Evolutionary conservation across 257 asterid species (phyloP).

Genomic region (Nicotiana attenuata): DNA sequence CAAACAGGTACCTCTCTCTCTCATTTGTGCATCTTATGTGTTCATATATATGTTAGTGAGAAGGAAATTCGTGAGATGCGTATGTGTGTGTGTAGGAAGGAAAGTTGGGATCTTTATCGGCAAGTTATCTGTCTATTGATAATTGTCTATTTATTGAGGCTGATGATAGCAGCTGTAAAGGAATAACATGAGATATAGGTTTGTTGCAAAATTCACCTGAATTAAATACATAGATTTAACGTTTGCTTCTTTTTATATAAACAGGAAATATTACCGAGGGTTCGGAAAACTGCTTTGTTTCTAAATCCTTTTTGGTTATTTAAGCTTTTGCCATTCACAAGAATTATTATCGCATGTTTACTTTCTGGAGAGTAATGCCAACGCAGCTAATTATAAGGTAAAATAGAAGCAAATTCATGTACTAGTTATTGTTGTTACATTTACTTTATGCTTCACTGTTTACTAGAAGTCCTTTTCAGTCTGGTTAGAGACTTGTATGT

Average conservation of each 20-base stretch:
- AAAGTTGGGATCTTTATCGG: background rate
- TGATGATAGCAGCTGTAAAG: background rate
- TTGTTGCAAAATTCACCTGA: background rate
- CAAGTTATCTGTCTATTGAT: background rate
- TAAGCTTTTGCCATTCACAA: background rate
- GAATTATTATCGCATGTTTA: background rate
- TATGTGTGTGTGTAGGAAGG: background rate
- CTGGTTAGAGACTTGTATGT: too few relatives aligned
- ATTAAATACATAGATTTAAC: background rate
- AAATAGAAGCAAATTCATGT: too few relatives aligned
- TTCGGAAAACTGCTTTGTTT: background rate
- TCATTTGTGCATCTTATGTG: background rate
- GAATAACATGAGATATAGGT: background rate
- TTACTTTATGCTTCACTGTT: too few relatives aligned
- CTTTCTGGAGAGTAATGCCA: background rate
- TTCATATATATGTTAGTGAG: background rate
- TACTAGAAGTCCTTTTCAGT: too few relatives aligned
- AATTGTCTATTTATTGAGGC: background rate
- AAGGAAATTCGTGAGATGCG: background rate
- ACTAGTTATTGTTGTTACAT: too few relatives aligned
- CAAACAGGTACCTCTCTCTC: conserved; percentile 23
- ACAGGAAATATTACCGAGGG: background rate
- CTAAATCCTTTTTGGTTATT: background rate
- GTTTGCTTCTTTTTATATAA: background rate
- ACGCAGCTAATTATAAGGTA: background rate